These are phyloP conservation scores for Chaetomium tenue DNA, from an alignment of 495 filamentous ascomycete genomes.

Conservation along the genomic window DNA sequence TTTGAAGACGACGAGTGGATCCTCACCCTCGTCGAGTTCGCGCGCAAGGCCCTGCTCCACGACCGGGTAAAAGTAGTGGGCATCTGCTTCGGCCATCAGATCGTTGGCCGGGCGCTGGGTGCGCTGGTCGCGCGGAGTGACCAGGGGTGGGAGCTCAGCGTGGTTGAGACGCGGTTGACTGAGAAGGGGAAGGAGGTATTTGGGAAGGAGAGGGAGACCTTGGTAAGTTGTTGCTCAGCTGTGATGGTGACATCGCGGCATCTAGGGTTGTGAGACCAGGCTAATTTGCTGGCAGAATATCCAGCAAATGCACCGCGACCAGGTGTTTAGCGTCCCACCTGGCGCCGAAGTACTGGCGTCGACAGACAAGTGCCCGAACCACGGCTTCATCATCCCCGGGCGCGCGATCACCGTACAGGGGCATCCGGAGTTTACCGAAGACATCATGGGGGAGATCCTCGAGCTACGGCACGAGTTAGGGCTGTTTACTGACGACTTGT, in stretches of 20 bases:
- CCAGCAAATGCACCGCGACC: constrained; percentile 88
- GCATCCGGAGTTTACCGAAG: constrained; percentile 81
- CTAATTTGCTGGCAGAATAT: constrained; percentile 54
- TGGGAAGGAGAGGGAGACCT: constrained; percentile 51
- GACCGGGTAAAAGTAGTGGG: constrained; percentile 65
- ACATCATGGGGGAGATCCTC: constrained; percentile 72
- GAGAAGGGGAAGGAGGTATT: constrained; percentile 71
- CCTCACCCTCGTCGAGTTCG: constrained; percentile 67
- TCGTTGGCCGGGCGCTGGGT: constrained; percentile 74
- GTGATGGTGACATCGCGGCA: no score
- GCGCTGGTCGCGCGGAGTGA: constrained; percentile 63
- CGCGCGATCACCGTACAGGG: constrained; percentile 79
- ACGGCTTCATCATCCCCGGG: constrained; percentile 72
- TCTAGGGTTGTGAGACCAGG: neutral
- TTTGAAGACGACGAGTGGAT: constrained; percentile 75
- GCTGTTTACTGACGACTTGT: constrained; percentile 64
- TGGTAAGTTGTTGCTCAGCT: constrained; percentile 51
- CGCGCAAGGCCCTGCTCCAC: constrained; percentile 48
- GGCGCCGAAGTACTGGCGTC: constrained; percentile 63
- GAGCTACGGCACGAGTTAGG: constrained; percentile 56
- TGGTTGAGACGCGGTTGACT: constrained; percentile 67
- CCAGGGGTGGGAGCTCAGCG: constrained; percentile 78
- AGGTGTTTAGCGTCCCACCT: constrained; percentile 63
- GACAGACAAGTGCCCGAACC: constrained; percentile 66
- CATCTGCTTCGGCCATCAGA: constrained; percentile 91